Conservation (phyloP, 1,139 yeast species). For the Meyerozyma athensensis region DNA sequence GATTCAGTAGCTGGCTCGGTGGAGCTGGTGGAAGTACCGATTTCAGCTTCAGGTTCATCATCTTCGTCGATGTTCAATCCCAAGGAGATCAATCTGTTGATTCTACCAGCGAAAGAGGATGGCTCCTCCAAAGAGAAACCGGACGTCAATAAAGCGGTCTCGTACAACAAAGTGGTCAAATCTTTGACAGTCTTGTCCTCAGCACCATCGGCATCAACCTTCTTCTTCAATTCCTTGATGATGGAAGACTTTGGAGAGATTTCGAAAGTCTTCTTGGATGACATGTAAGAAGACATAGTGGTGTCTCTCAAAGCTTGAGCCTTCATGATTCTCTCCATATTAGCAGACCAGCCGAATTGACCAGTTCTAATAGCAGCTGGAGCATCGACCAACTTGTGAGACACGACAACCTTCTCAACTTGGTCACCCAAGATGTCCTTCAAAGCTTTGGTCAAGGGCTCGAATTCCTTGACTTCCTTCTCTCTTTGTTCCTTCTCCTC, state of each 20-base stretch:
- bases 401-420: slow-evolving; percentile 98
- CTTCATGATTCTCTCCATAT: slow-evolving; percentile 99
- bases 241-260: slow-evolving; percentile 96
- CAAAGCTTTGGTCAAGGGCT: slow-evolving; percentile 90
- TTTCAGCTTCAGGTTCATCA: slow-evolving; percentile 50
- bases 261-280: slow-evolving; percentile 98
- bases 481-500: slow-evolving; percentile 96
- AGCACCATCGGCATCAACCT: slow-evolving; percentile 95
- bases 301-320: slow-evolving; percentile 99
- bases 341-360: slow-evolving; percentile 99
- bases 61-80: slow-evolving; percentile 98
- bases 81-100: slow-evolving; percentile 94
- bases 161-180: slow-evolving; percentile 91
- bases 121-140: slow-evolving; percentile 99
- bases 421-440: slow-evolving; percentile 97
- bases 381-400: slow-evolving; percentile 95
- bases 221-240: slow-evolving; percentile 90
- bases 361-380: slow-evolving; percentile 99
- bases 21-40: slow-evolving; percentile 43
- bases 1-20: slow-evolving; percentile 75
- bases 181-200: slow-evolving; percentile 98
- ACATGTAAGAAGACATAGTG: slow-evolving; percentile 98
- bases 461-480: slow-evolving; percentile 86
- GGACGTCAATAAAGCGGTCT: slow-evolving; percentile 96
- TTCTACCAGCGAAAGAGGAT: slow-evolving; percentile 93